Evolutionary conservation across 2,329 filamentous ascomycete genomes (phyloP).

Genomic region (Botrytis galanthina): DNA sequence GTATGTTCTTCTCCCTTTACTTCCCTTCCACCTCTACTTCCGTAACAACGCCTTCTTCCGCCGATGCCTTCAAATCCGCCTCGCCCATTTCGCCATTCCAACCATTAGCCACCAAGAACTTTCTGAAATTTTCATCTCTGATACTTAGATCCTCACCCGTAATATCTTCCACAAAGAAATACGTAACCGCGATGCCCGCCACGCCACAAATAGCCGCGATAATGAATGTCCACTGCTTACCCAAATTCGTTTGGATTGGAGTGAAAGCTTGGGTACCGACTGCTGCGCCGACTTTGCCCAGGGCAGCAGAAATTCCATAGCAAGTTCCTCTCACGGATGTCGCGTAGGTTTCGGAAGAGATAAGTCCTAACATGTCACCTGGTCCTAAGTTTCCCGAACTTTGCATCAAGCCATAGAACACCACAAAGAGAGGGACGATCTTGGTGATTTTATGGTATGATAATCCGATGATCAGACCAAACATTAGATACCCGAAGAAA

Average conservation of each 20-base stretch:
- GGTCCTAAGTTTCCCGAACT: constrained; percentile 50
- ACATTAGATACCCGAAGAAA: constrained; percentile 50
- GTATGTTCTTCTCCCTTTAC: background rate
- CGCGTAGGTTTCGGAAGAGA: constrained; percentile 51
- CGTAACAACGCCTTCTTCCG: constrained; percentile 26
- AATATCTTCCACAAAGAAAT: constrained; percentile 47
- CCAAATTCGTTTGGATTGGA: constrained; percentile 46
- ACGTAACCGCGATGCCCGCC: constrained; percentile 47
- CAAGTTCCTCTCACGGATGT: constrained; percentile 52
- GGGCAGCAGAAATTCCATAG: constrained; percentile 50
- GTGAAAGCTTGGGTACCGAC: constrained; percentile 52
- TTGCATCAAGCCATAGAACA: constrained; percentile 53
- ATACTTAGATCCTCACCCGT: constrained; percentile 45
- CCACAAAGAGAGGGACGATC: constrained; percentile 51
- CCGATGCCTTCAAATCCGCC: constrained; percentile 40
- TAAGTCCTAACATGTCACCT: constrained; percentile 50
- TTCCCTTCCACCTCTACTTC: constrained; percentile 13
- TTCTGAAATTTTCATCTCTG: constrained; percentile 46
- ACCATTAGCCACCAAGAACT: constrained; percentile 45
- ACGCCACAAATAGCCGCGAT: constrained; percentile 52
- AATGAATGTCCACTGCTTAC: constrained; percentile 52
- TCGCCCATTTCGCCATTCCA: constrained; percentile 49
- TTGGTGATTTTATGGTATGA: constrained; percentile 48
- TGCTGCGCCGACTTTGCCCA: constrained; percentile 52
- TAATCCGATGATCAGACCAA: constrained; percentile 52